Conservation (phyloP, 1,139 yeast species). For the Hyphopichia pseudoburtonii region DNA sequence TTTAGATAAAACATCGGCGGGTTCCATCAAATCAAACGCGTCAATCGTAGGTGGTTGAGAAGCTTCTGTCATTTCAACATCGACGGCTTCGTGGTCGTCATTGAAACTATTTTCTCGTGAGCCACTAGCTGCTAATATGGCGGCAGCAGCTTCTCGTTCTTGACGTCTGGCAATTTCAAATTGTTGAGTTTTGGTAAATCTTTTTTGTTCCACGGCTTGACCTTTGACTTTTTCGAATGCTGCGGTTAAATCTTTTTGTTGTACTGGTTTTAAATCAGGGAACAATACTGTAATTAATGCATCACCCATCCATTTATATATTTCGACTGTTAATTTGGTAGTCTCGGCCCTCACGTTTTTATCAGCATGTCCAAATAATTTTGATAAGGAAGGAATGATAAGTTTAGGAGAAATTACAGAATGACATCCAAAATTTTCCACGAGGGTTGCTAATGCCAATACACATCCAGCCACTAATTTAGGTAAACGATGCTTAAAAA, state of each 20-base stretch:
- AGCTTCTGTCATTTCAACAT: conserved; percentile 44
- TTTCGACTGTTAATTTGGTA: conserved; percentile 62
- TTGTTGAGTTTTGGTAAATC: conserved; percentile 56
- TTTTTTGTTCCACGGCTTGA: conserved; percentile 49
- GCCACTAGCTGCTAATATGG: conserved; percentile 15
- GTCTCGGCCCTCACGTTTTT: conserved; percentile 83
- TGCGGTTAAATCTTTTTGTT: conserved; percentile 78
- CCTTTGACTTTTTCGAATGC: conserved; percentile 61
- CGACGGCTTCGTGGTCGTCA: conserved; percentile 38
- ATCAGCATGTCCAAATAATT: conserved; percentile 84
- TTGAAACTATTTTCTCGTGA: conserved; percentile 16
- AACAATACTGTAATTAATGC: conserved; percentile 60
- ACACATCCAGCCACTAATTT: conserved; percentile 74
- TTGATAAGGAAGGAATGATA: conserved; percentile 59
- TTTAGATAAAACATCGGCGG: conserved; percentile 59
- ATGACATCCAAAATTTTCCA: conserved; percentile 69
- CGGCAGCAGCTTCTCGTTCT: conserved; percentile 17
- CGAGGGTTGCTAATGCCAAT: conserved; percentile 54
- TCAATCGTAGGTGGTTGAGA: conserved; percentile 36
- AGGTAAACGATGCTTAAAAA: conserved; percentile 65
- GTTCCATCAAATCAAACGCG: conserved; percentile 41
- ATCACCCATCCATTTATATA: conserved; percentile 77
- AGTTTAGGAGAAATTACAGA: conserved; percentile 57
- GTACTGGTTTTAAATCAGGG: conserved; percentile 82
- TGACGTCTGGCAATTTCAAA: conserved; percentile 18